Evolutionary conservation across 2,329 filamentous ascomycete species (phyloP).

Genomic region (Colletotrichum tofieldiae): DNA sequence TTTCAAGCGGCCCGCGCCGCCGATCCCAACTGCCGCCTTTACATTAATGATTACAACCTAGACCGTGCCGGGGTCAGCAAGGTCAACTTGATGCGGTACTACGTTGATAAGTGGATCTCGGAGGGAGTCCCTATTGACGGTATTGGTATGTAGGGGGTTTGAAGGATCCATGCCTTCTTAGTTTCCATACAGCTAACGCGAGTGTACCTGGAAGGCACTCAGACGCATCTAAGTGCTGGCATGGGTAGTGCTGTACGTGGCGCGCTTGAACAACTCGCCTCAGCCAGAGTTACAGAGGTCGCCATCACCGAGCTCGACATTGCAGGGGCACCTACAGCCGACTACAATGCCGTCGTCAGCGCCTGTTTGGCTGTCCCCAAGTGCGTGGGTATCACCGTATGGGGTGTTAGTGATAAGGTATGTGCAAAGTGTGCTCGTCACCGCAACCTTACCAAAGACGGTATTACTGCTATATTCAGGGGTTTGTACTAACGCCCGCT

Average conservation of each 20-base stretch:
- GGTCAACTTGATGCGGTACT: conserved; percentile 9
- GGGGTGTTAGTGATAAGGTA: conserved; percentile 58
- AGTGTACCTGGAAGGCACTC: conserved; percentile 55
- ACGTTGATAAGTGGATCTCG: conserved; percentile 75
- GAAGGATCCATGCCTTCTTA: background rate
- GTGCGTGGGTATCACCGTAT: conserved; percentile 50
- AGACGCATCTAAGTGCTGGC: conserved; percentile 67
- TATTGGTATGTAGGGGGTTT: conserved; percentile 57
- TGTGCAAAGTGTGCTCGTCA: background rate
- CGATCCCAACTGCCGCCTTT: conserved; percentile 63
- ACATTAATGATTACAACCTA: conserved; percentile 51
- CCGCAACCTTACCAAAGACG: conserved; percentile 49
- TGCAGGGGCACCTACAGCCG: conserved; percentile 64
- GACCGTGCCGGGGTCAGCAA: conserved; percentile 51
- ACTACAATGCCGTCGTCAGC: conserved; percentile 53
- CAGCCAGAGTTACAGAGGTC: conserved; percentile 66
- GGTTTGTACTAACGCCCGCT: background rate
- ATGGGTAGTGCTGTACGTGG: conserved; percentile 60
- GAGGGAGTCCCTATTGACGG: conserved; percentile 77
- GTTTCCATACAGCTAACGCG: background rate
- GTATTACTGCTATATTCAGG: background rate
- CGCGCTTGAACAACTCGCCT: conserved; percentile 68
- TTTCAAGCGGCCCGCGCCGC: conserved; percentile 64
- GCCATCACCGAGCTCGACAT: conserved; percentile 64
- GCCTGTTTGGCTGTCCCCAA: conserved; percentile 47